Base-by-base conservation (phyloP, 768 basidiomycete species). In the Kwoniella botswanensis region DNA sequence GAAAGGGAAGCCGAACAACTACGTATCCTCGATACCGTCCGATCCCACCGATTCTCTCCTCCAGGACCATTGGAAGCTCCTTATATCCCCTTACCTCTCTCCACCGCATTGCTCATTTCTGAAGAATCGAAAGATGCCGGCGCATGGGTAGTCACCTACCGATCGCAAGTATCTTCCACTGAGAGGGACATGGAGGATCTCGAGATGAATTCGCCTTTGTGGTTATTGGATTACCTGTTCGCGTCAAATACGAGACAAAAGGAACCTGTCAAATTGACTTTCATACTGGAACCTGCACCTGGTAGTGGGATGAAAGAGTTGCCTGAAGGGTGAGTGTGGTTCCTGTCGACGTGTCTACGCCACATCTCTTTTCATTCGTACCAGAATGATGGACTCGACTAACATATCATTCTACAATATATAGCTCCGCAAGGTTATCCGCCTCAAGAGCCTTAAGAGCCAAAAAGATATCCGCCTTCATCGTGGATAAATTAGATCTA, bases 161-260 rank as follows among this genome's bases (percentile, higher is more conserved):
- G 93, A 43, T 90, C 93, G 2, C 87, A 87, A 29, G 89, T 91
- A 2, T 86, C 87, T 0, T 86, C 86, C 43, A 87, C 89, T 9
- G 88, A 86, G 64, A 85, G 85, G 1, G 90, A 91, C 66, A 75
- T 85, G 65, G 82, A 85, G 52, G 71, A 82, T 15, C 85, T 98
- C 44, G 94, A 97, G 83, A 88, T 89, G 76, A 87, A 85, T 50
- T 89, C 93, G 86, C 96, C 96, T 3, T 78, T 90, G 74, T 98
- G 96, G 96, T 84, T 97, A 59, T 85, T 93, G 62, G 93, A 98
- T 82, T 96, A 91, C 76, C 84, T 98, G 50, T 86, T 98, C 50
- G 84, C 89, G 15, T 91, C 91, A 74, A 89, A 65, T 84, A 88
- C 15, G 74, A 86, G 29, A 77, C 86, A 73, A 57, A 78, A 77